These are phyloP conservation scores for Yarrowia alimentaria DNA, from an alignment of 805 yeast species.

Conservation along the genomic window DNA sequence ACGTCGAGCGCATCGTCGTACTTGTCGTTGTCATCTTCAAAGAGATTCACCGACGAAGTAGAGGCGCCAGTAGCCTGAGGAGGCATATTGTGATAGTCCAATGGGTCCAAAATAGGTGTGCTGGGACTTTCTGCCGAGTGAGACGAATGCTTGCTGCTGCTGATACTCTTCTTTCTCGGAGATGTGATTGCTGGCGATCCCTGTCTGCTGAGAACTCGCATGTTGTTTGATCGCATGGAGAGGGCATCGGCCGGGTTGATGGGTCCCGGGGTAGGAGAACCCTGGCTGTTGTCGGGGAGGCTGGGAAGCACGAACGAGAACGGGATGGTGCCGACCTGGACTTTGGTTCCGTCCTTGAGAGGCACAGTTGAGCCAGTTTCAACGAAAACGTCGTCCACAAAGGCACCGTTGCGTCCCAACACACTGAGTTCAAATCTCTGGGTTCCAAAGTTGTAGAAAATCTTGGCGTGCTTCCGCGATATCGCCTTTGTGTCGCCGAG, in stretches of 20 bases:
- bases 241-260: constrained; percentile 26
- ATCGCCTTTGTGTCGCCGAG: constrained; percentile 90
- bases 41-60: constrained; percentile 18
- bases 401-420: constrained; percentile 94
- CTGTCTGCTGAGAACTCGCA: constrained; percentile 15
- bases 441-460: constrained; percentile 93
- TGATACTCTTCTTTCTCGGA: constrained; percentile 17
- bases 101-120: background rate
- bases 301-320: constrained; percentile 84
- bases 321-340: constrained; percentile 90
- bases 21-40: constrained; percentile 20
- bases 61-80: background rate
- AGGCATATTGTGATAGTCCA: constrained; percentile 6
- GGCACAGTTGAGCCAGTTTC: constrained; percentile 93
- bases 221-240: constrained; percentile 18
- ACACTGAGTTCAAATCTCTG: constrained; percentile 91
- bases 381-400: constrained; percentile 86
- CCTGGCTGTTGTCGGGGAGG: constrained; percentile 1
- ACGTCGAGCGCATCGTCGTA: constrained; percentile 14
- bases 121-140: constrained; percentile 13
- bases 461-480: constrained; percentile 90
- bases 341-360: constrained; percentile 62
- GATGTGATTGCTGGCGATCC: constrained; percentile 17
- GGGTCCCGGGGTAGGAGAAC: constrained; percentile 11
- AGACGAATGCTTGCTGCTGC: constrained; percentile 13